Evolutionary conservation across 805 yeast genomes (phyloP).

Genomic region (Maudiozyma saulgeensis): DNA sequence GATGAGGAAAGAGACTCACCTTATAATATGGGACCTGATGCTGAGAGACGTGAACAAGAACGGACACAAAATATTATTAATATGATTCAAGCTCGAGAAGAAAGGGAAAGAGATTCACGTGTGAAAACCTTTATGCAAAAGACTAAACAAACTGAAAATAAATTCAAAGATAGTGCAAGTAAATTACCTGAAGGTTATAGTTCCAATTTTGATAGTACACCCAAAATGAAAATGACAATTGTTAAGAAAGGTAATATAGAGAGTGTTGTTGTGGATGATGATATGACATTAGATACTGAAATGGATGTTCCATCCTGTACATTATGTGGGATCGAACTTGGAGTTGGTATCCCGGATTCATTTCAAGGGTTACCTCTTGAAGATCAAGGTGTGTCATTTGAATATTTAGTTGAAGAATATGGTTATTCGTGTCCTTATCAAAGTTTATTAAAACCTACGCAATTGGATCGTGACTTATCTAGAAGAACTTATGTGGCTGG

Average conservation of each 20-base stretch:
- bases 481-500: conserved; percentile 52
- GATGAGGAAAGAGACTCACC: background rate
- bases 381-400: conserved; percentile 22
- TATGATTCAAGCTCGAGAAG: conserved; percentile 28
- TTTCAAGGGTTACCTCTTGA: conserved; percentile 28
- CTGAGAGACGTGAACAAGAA: conserved; percentile 5
- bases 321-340: conserved; percentile 64
- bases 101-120: conserved; percentile 20
- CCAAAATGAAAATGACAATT: conserved; percentile 13
- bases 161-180: conserved; percentile 14
- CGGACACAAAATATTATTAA: conserved; percentile 25
- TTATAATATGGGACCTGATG: background rate
- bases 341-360: conserved; percentile 57
- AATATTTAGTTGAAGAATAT: conserved; percentile 26
- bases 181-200: conserved; percentile 25
- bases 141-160: conserved; percentile 21
- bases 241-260: conserved; percentile 14
- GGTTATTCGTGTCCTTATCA: conserved; percentile 59
- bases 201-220: conserved; percentile 21
- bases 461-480: conserved; percentile 50
- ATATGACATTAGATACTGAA: conserved; percentile 23
- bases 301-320: conserved; percentile 43
- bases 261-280: conserved; percentile 16
- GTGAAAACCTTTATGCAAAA: conserved; percentile 19
- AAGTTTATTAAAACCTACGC: conserved; percentile 39